Conservation (phyloP, 768 basidiomycete genomes). For the Mycena alexandri region DNA sequence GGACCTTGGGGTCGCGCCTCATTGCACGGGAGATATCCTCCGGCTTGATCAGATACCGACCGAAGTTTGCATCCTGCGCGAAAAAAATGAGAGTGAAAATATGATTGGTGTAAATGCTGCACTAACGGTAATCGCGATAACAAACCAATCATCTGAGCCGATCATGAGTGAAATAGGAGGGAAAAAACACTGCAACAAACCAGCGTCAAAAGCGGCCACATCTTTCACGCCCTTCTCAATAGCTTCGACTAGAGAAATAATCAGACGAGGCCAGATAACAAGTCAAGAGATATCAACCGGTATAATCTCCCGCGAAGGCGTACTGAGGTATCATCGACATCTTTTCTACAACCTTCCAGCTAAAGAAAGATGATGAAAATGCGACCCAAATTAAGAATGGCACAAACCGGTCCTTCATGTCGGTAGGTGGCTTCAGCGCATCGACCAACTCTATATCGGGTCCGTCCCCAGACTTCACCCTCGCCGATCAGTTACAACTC, state of each 20-base stretch:
- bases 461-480: constrained; percentile 71
- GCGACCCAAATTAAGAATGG: no score
- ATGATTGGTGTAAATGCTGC: background rate
- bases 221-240: constrained; percentile 73
- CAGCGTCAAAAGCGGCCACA: constrained; percentile 66
- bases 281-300: constrained; percentile 52
- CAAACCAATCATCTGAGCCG: constrained; percentile 73
- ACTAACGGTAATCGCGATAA: constrained; percentile 72
- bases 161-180: background rate
- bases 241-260: constrained; percentile 64
- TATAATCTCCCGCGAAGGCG: constrained; percentile 76
- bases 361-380: background rate
- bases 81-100: background rate
- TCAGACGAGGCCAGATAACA: constrained; percentile 1
- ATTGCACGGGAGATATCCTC: constrained; percentile 70
- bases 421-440: constrained; percentile 60
- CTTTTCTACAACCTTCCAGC: constrained; percentile 76
- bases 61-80: constrained; percentile 74
- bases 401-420: constrained; percentile 61
- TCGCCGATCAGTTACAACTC: background rate
- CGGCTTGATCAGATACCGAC: constrained; percentile 69
- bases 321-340: constrained; percentile 79
- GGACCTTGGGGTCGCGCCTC: constrained; percentile 72
- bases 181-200: background rate
- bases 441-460: constrained; percentile 67